phyloP scores from a whole-genome alignment of 441 rosid species.

The Croton laevigatus region DNA sequence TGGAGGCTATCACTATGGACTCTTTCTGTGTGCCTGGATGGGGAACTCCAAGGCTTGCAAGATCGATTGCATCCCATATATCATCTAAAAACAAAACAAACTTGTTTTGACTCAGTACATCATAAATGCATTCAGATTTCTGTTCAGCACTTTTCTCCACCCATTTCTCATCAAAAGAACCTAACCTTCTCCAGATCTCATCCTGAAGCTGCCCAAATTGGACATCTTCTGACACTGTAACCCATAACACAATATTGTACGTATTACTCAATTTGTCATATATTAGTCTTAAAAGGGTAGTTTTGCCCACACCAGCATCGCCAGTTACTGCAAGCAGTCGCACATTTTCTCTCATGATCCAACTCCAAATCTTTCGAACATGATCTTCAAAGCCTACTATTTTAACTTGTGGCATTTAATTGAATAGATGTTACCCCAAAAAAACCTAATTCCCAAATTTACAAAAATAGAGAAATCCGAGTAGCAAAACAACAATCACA shows the following conservation, averaged over 20 bases:
- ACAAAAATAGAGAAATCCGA: too few species aligned
- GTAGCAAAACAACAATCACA: too few species aligned
- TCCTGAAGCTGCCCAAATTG: conserved; percentile 36
- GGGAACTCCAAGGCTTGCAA: conserved; percentile 25
- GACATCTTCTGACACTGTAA: conserved; percentile 35
- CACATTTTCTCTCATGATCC: too few species aligned
- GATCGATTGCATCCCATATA: conserved; percentile 29
- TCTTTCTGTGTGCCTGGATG: conserved; percentile 11
- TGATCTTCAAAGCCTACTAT: too few species aligned
- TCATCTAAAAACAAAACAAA: conserved; percentile 26
- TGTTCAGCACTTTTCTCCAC: conserved; percentile 19
- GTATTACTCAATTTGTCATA: background rate
- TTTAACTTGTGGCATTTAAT: too few species aligned
- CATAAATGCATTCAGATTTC: conserved; percentile 11
- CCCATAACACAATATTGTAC: conserved; percentile 38
- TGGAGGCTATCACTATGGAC: conserved; percentile 24
- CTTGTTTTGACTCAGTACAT: conserved; percentile 5
- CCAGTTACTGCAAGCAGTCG: too few species aligned
- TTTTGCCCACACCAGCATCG: too few species aligned
- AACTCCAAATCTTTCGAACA: too few species aligned
- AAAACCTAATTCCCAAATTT: too few species aligned
- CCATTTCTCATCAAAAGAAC: conserved; percentile 33
- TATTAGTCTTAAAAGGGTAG: background rate
- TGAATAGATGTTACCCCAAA: too few species aligned
- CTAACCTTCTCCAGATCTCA: conserved; percentile 29